A percentile compares a stretch with the other conserved stretches of the same genome.
These are phyloP conservation scores for Escovopsis sp. DNA, from an alignment of 2,329 filamentous ascomycete genomes.

Conservation along the genomic window DNA sequence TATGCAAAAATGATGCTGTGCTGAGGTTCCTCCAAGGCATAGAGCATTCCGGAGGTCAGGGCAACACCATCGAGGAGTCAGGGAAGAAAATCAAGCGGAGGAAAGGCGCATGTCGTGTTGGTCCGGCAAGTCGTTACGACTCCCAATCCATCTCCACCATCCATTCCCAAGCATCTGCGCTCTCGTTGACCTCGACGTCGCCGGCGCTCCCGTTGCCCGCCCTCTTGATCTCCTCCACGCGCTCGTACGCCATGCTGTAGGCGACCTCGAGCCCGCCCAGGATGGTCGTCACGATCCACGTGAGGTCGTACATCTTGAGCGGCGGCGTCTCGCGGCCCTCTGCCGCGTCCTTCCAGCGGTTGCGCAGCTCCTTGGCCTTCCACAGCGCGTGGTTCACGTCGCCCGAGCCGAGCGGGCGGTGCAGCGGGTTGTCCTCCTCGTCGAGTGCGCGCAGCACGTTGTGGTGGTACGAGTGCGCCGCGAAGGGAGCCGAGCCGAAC, in stretches of 20 bases:
- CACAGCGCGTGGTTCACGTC: slow-evolving; percentile 43
- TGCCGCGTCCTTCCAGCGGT: slow-evolving; percentile 57
- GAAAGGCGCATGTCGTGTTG: too few species aligned
- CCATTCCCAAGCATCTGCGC: slow-evolving; percentile 20
- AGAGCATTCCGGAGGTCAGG: too few species aligned
- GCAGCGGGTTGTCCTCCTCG: slow-evolving; percentile 39
- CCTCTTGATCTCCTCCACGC: slow-evolving; percentile 23
- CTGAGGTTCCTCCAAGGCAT: too few species aligned
- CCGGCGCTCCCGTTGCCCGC: slow-evolving; percentile 16
- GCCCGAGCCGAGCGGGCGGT: slow-evolving; percentile 37
- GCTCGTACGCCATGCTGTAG: slow-evolving; percentile 34
- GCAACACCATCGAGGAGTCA: too few species aligned
- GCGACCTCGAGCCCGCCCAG: slow-evolving; percentile 45
- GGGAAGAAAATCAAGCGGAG: too few species aligned
- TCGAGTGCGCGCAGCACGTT: slow-evolving; percentile 52
- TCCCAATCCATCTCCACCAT: slow-evolving; percentile 29
- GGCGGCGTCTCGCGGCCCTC: slow-evolving; percentile 23
- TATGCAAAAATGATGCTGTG: not conserved
- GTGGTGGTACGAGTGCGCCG: slow-evolving; percentile 47
- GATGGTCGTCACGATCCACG: slow-evolving; percentile 41
- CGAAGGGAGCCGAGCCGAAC: not conserved
- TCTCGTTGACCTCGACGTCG: not conserved
- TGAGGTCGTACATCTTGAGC: slow-evolving; percentile 47
- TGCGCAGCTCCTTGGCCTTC: slow-evolving; percentile 54
- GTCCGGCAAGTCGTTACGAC: slow-evolving; percentile 6